These are phyloP conservation scores for Pseudogymnoascus sp. DNA, from an alignment of 2,329 filamentous ascomycete species.

Conservation along the genomic window DNA sequence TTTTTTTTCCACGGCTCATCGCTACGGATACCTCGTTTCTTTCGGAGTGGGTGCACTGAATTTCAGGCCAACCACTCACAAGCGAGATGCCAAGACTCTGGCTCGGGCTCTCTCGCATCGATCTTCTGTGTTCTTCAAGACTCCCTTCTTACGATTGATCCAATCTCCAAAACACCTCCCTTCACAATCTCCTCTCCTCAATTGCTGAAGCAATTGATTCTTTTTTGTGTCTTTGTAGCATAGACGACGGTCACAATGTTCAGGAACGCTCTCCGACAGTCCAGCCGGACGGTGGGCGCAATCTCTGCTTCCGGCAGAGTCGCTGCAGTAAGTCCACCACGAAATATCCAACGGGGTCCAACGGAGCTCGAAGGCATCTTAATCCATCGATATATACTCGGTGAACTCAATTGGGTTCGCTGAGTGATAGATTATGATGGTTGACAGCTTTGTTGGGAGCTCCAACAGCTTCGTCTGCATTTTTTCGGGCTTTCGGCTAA, in stretches of 20 bases:
- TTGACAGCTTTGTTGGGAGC: constrained; percentile 32
- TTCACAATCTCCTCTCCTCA: constrained; percentile 52
- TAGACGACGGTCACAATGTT: constrained; percentile 68
- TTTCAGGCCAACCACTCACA: constrained; percentile 9
- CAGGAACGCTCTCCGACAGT: constrained; percentile 96
- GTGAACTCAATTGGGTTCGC: constrained; percentile 30
- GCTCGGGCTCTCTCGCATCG: constrained; percentile 9
- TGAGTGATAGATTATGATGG: constrained; percentile 26
- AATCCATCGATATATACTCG: constrained; percentile 30
- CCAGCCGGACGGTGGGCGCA: constrained; percentile 87
- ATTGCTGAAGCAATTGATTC: constrained; percentile 59
- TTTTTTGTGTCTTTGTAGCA: constrained; percentile 41
- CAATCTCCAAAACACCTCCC: constrained; percentile 25
- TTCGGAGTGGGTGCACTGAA: constrained; percentile 1
- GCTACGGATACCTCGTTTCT: constrained; percentile 5
- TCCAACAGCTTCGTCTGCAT: constrained; percentile 23
- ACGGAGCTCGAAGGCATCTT: constrained; percentile 30
- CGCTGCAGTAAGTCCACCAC: constrained; percentile 75
- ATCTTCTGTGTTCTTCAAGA: constrained; percentile 7
- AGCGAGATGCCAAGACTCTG: constrained; percentile 9
- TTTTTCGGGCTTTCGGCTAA: constrained; percentile 46
- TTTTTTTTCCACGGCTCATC: constrained; percentile 4
- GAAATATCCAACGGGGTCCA: constrained; percentile 29
- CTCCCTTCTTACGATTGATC: constrained; percentile 9
- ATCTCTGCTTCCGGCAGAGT: constrained; percentile 87